Percentiles rank a stretch among this genome's conserved stretches.
These are phyloP conservation scores for Debaryomyces castellii DNA, from an alignment of 805 yeast genomes.

Conservation along the genomic window DNA sequence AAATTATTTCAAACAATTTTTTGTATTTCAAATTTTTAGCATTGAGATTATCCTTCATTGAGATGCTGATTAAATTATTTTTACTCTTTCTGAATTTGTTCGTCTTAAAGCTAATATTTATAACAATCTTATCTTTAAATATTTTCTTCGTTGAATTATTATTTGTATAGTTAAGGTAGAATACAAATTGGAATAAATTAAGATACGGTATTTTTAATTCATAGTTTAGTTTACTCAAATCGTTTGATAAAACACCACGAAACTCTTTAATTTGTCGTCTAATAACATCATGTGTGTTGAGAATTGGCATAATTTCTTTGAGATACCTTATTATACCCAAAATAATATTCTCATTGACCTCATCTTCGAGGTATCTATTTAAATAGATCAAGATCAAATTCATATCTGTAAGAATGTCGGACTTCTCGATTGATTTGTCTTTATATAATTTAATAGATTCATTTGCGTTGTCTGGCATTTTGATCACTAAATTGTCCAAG, in stretches of 20 bases:
- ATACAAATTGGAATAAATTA: constrained; percentile 31
- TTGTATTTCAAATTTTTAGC: constrained; percentile 37
- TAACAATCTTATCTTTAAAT: constrained; percentile 30
- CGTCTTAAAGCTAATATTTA: constrained; percentile 25
- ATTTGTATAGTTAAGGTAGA: constrained; percentile 25
- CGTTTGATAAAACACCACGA: constrained; percentile 24
- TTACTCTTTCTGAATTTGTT: constrained; percentile 29
- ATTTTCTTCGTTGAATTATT: constrained; percentile 30
- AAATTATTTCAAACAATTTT: constrained; percentile 36
- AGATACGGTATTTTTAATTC: constrained; percentile 31
- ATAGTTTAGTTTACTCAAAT: constrained; percentile 28
- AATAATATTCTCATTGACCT: constrained; percentile 15
- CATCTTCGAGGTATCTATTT: constrained; percentile 11
- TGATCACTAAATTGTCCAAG: constrained; percentile 15
- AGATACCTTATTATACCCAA: constrained; percentile 35
- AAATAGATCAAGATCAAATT: constrained; percentile 12
- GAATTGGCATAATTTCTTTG: constrained; percentile 29
- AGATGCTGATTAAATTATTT: constrained; percentile 24
- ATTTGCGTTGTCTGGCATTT: constrained; percentile 16
- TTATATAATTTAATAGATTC: constrained; percentile 14
- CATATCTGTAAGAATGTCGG: constrained; percentile 8
- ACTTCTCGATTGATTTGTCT: constrained; percentile 2
- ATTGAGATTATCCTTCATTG: constrained; percentile 37
- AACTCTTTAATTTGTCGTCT: constrained; percentile 11
- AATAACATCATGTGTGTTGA: constrained; percentile 21